Evolutionary conservation across 345 rosid species (phyloP), one percentile per base, ranked within the genome.

Genomic region (Rhizophora apiculata): DNA sequence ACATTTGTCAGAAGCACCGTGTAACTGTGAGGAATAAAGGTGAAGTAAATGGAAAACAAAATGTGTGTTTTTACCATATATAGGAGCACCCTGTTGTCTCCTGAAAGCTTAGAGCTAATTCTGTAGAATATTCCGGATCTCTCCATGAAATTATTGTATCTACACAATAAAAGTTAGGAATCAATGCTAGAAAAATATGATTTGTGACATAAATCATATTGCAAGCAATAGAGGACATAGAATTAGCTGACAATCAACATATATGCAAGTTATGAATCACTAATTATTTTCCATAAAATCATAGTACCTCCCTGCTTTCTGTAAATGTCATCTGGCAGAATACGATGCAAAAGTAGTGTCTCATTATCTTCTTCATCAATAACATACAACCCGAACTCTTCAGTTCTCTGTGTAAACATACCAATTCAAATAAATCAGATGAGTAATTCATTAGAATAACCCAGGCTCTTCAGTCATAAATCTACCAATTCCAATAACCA

Each of bases 141-240:
- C 94, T 89, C 99, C 98, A 96, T 22, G 98, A 89, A 78, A 96
- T 96, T 68, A 96, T 96, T 49, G 94, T 92, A 79, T 92, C 99
- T 96, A 85, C 60, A 72, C 62, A 72, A 72, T 39, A 66, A 62
- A 62, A 36, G 11, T 36, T 37, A 65, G 1, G 24, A 2, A 63
- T 71, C 27, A 46, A 49, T 65, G 26, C 15, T 20, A 21, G 9
- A 21, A 54, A 54, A 54, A 54, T 20, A 21, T 6, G 8, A 54
- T 3, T 7, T 27, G 1, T 21, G 58, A 18, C 19, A 70, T 5
- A 15, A 19, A 15, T 59, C 57, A 56, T 19, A 30, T 10, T 62
- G 51, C 32, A 46, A 39, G 31, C 69, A 30, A 22, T 11, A 21
- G 7, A 53, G 3, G 15, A 22, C 6, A 39, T 27, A 26, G 9